A percentile compares a stretch with the other conserved stretches of the same genome.
Conservation (phyloP, 345 rosid species). For the Camelina sativa region DNA sequence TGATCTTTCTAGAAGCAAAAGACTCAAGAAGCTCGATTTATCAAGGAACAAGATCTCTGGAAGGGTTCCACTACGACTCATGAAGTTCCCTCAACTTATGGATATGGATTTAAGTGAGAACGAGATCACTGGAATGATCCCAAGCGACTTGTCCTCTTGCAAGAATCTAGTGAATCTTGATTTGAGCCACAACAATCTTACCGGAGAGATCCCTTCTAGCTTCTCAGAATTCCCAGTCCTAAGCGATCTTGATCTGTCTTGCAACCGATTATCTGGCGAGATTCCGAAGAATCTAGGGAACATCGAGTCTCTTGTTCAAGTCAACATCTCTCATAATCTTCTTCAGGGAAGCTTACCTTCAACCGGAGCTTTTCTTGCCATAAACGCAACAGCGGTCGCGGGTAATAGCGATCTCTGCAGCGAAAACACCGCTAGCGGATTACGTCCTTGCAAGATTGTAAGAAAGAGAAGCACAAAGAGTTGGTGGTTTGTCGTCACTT, state of each 20-base stretch:
- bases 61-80: constrained; percentile 51
- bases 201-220: constrained; percentile 61
- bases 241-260: constrained; percentile 76
- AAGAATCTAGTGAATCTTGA: constrained; percentile 74
- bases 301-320: constrained; percentile 59
- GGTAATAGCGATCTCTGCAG: constrained; percentile 70
- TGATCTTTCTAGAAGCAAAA: constrained; percentile 56
- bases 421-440: constrained; percentile 32
- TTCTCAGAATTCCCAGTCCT: constrained; percentile 65
- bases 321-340: constrained; percentile 69
- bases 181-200: constrained; percentile 74
- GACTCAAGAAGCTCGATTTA: constrained; percentile 66
- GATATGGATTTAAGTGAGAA: constrained; percentile 63
- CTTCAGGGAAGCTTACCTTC: constrained; percentile 71
- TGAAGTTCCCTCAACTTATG: constrained; percentile 58
- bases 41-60: constrained; percentile 70
- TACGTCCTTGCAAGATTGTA: constrained; percentile 64
- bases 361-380: constrained; percentile 79
- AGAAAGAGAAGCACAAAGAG: constrained; percentile 28
- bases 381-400: constrained; percentile 64
- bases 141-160: constrained; percentile 68
- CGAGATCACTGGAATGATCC: constrained; percentile 66
- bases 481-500: constrained; percentile 60
- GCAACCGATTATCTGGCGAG: constrained; percentile 65
- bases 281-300: constrained; percentile 60